Evolutionary conservation across 306 rosid genomes (phyloP).

Genomic region (Cucurbita maxima): DNA sequence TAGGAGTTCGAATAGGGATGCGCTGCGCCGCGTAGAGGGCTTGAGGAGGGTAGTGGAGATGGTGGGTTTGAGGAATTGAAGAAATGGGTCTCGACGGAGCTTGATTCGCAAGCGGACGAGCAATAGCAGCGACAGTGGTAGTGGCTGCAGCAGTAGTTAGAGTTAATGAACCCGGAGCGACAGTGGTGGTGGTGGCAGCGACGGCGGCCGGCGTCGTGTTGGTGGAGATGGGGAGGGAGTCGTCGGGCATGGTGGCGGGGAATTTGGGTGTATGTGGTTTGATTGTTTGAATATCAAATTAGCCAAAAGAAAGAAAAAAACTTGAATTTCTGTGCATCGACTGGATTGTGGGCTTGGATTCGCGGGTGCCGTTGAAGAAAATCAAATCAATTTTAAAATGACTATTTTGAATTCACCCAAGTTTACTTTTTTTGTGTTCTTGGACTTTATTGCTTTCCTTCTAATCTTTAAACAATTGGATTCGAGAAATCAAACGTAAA

Average conservation of each 20-base stretch:
- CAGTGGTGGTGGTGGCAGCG: background rate
- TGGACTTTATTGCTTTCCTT: background rate
- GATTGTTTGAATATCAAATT: constrained; percentile 8
- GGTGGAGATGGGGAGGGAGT: constrained; percentile 11
- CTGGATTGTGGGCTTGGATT: background rate
- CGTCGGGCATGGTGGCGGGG: constrained; percentile 26
- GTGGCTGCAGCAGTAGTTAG: constrained; percentile 2
- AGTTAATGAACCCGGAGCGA: background rate
- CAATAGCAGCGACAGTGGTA: background rate
- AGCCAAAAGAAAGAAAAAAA: background rate
- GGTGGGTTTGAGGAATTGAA: constrained; percentile 23
- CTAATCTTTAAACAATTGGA: background rate
- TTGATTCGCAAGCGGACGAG: constrained; percentile 12
- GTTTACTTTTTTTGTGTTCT: background rate
- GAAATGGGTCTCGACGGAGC: constrained; percentile 21
- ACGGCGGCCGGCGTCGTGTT: background rate
- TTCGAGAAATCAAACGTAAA: no score
- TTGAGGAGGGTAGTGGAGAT: constrained; percentile 21
- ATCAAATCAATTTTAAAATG: background rate
- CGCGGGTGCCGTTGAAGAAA: background rate
- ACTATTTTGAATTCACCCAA: background rate
- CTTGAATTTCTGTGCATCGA: background rate
- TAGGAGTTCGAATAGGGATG: constrained; percentile 21
- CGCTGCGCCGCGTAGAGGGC: constrained; percentile 20
- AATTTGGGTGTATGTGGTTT: constrained; percentile 2